Percentiles rank a stretch among this genome's conserved stretches.
Evolutionary conservation across 2,329 filamentous ascomycete species (phyloP).

Genomic region (Apiospora saccharicola): DNA sequence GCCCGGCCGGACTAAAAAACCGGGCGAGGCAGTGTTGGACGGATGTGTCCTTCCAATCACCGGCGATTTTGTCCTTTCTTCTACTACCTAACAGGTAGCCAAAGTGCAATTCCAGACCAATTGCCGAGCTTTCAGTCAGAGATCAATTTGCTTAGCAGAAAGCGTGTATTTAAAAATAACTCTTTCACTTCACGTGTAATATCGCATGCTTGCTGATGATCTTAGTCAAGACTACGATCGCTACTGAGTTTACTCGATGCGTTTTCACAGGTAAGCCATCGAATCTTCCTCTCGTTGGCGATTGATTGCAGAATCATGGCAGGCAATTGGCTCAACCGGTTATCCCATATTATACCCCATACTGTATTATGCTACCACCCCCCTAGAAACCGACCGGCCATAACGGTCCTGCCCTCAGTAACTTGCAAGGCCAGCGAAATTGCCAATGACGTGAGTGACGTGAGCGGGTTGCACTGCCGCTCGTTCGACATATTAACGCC

Average conservation of each 20-base stretch:
- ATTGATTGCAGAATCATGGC: neutral
- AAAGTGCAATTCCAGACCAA: neutral
- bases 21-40: neutral
- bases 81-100: neutral
- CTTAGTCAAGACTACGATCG: neutral
- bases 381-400: neutral
- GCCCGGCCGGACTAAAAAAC: neutral
- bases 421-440: neutral
- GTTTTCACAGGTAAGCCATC: neutral
- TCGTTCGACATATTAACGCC: neutral
- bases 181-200: neutral
- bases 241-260: neutral
- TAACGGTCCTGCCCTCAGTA: neutral
- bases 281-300: too few species aligned
- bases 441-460: conserved; percentile 16
- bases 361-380: too few species aligned
- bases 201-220: neutral
- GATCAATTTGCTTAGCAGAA: neutral
- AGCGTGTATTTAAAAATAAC: neutral
- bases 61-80: neutral
- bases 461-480: conserved; percentile 12
- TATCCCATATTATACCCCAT: too few species aligned
- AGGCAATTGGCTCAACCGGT: neutral
- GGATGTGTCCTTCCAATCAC: conserved; percentile 10
- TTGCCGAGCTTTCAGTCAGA: neutral